Evolutionary conservation across 805 yeast species (phyloP).

Genomic region (Lipomyces sp.): DNA sequence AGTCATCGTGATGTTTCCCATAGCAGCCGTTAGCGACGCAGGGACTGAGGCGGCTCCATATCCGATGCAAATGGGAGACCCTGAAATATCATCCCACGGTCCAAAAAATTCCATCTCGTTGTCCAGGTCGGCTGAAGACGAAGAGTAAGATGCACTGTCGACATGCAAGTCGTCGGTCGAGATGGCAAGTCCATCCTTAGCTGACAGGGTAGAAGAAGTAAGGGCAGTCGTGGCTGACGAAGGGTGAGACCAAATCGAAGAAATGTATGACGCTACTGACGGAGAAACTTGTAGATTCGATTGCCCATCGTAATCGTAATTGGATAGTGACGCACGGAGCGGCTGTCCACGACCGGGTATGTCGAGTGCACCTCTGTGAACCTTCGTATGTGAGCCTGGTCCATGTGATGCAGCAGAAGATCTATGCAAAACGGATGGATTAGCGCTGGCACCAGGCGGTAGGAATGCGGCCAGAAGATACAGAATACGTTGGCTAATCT

Average conservation of each 20-base stretch:
- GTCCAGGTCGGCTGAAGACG: not conserved
- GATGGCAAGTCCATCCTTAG: not conserved
- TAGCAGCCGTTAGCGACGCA: not conserved
- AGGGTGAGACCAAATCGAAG: conserved; percentile 10
- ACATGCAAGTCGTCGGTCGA: not conserved
- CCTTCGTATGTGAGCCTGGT: not conserved
- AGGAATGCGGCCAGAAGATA: conserved; percentile 13
- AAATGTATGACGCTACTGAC: conserved; percentile 12
- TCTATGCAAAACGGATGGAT: not conserved
- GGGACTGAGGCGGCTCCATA: not conserved
- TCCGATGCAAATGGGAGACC: not conserved
- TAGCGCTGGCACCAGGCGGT: not conserved
- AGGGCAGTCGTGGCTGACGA: not conserved
- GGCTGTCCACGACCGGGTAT: not conserved
- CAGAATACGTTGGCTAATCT: not conserved
- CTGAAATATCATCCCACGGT: conserved; percentile 13
- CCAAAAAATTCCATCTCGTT: conserved; percentile 10
- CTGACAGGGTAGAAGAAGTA: not conserved
- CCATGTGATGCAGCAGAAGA: not conserved
- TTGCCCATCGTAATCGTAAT: not conserved
- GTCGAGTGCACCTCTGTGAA: not conserved
- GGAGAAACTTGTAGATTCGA: not conserved
- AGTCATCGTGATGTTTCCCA: not conserved
- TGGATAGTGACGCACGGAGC: not conserved
- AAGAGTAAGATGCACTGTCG: not conserved